phyloP scores from a whole-genome alignment of 2,329 filamentous ascomycete genomes.

The Fonsecaea multimorphosa region DNA sequence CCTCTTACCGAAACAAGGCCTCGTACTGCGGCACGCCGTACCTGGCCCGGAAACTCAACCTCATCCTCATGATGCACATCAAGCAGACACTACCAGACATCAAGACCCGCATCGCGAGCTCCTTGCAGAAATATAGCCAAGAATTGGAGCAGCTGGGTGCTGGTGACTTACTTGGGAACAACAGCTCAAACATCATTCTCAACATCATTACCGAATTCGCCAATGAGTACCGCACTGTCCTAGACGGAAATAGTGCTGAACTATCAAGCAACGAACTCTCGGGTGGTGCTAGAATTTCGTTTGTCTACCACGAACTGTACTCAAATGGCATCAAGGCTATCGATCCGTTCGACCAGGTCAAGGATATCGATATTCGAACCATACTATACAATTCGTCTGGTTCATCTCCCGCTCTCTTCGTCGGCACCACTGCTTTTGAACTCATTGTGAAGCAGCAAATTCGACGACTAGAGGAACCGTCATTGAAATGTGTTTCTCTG shows the following conservation, averaged over 20 bases:
- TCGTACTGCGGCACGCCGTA: constrained; percentile 98
- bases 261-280: constrained; percentile 93
- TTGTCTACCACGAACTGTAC: constrained; percentile 98
- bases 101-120: constrained; percentile 94
- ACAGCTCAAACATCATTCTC: constrained; percentile 87
- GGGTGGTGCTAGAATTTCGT: constrained; percentile 96
- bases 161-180: constrained; percentile 95
- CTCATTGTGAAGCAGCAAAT: constrained; percentile 99
- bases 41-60: constrained; percentile 91
- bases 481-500: constrained; percentile 93
- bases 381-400: constrained; percentile 99
- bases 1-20: constrained; percentile 97
- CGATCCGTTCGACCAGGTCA: constrained; percentile 96
- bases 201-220: constrained; percentile 99
- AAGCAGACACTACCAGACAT: constrained; percentile 99
- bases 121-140: constrained; percentile 84
- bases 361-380: constrained; percentile 95
- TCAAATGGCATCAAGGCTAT: constrained; percentile 97
- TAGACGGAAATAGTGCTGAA: constrained; percentile 96
- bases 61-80: constrained; percentile 99
- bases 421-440: constrained; percentile 97
- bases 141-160: constrained; percentile 79
- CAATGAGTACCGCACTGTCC: constrained; percentile 93
- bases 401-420: constrained; percentile 93
- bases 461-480: constrained; percentile 92